phyloP scores from a whole-genome alignment of 2,329 filamentous ascomycete genomes.

The Aspergillus fructus region DNA sequence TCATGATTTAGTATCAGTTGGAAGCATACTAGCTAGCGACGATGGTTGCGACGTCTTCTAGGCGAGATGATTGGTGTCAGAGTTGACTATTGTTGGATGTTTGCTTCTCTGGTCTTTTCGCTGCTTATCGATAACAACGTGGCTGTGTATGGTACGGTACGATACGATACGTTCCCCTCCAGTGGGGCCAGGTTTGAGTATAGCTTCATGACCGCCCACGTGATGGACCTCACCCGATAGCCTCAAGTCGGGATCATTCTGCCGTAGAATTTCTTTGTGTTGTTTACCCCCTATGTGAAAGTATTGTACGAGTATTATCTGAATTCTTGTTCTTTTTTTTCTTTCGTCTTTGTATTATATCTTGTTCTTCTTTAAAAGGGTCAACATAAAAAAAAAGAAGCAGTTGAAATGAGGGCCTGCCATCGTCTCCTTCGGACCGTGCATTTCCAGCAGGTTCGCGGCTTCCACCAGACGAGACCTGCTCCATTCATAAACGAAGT shows the following conservation, averaged over 20 bases:
- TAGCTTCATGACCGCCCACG: constrained; percentile 9
- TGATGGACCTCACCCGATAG: constrained; percentile 1
- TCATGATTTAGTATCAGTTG: constrained; percentile 17
- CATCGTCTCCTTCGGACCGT: neutral
- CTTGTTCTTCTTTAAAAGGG: neutral
- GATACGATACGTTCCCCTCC: neutral
- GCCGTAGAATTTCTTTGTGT: constrained; percentile 5
- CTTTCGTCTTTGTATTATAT: neutral
- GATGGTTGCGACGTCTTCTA: neutral
- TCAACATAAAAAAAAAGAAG: neutral
- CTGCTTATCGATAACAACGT: constrained; percentile 14
- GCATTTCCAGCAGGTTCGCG: constrained; percentile 33
- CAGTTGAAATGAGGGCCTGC: constrained; percentile 1
- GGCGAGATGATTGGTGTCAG: neutral
- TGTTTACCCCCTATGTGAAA: constrained; percentile 7
- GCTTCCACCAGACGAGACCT: constrained; percentile 52
- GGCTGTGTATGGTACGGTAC: neutral
- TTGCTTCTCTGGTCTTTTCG: constrained; percentile 11
- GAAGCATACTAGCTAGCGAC: constrained; percentile 1
- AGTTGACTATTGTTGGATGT: constrained; percentile 5
- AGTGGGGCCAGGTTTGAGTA: neutral
- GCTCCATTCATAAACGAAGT: constrained; percentile 44
- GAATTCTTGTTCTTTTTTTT: neutral
- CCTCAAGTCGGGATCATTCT: neutral
- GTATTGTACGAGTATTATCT: constrained; percentile 4